phyloP scores from a whole-genome alignment of 805 yeast species.

The Lipomyces yamanashiensis region DNA sequence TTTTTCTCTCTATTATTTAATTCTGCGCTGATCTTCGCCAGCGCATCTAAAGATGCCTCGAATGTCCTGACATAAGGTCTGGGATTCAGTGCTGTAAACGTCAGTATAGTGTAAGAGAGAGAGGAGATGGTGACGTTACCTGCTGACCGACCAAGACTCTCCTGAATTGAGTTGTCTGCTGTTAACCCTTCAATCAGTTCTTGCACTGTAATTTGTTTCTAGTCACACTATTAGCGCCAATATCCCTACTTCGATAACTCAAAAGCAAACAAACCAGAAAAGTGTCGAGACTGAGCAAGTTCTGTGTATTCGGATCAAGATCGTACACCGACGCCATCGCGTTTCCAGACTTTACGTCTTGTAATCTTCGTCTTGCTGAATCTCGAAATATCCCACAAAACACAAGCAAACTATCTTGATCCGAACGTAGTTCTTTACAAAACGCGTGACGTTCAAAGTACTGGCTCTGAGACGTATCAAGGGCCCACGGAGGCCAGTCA shows the following conservation, averaged over 20 bases:
- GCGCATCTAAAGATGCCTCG: constrained; percentile 78
- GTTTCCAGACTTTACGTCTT: neutral
- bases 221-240: neutral
- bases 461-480: too few species aligned
- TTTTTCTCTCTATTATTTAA: constrained; percentile 56
- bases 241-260: neutral
- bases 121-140: constrained; percentile 13
- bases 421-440: too few species aligned
- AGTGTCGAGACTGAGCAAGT: constrained; percentile 37
- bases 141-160: constrained; percentile 11
- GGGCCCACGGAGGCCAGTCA: too few species aligned
- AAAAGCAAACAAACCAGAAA: constrained; percentile 23
- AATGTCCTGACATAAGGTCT: constrained; percentile 93
- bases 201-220: constrained; percentile 25
- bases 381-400: neutral
- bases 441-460: too few species aligned
- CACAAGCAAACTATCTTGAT: neutral
- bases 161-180: constrained; percentile 26
- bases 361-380: neutral
- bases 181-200: constrained; percentile 37
- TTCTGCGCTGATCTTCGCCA: constrained; percentile 64
- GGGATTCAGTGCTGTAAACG: constrained; percentile 63
- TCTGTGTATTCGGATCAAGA: constrained; percentile 32
- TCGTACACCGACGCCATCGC: constrained; percentile 30
- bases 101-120: neutral